Evolutionary conservation across 768 basidiomycete species (phyloP).

Genomic region (Rickenella mellea): DNA sequence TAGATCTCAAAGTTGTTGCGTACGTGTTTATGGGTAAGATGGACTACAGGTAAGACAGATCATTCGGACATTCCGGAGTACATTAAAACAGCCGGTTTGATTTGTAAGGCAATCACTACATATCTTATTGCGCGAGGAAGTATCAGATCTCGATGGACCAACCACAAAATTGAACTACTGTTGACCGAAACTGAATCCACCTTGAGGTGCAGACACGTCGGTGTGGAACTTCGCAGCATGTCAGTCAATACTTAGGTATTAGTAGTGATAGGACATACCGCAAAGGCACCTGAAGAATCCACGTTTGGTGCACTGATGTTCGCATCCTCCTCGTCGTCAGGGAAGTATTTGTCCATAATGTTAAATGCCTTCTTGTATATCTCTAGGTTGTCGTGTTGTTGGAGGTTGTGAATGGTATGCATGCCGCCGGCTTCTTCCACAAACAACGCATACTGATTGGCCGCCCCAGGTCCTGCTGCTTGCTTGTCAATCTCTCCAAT

Average conservation of each 20-base stretch:
- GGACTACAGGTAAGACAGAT: too few species aligned
- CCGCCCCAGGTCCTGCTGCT: slow-evolving; percentile 67
- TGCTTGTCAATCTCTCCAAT: slow-evolving; percentile 94
- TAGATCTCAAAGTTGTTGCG: slow-evolving; percentile 7
- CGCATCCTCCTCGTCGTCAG: slow-evolving; percentile 92
- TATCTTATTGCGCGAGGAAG: too few species aligned
- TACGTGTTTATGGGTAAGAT: too few species aligned
- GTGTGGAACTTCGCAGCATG: slow-evolving; percentile 57
- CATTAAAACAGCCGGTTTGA: too few species aligned
- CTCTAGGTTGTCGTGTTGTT: slow-evolving; percentile 98
- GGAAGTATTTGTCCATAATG: slow-evolving; percentile 98
- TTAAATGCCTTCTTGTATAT: slow-evolving; percentile 99
- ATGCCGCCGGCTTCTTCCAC: slow-evolving; percentile 99
- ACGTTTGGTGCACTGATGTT: slow-evolving; percentile 70
- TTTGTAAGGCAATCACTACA: too few species aligned
- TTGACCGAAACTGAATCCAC: slow-evolving; percentile 92
- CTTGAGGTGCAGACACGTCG: slow-evolving; percentile 81
- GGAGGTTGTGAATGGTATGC: slow-evolving; percentile 97
- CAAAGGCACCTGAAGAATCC: slow-evolving; percentile 64
- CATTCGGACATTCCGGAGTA: too few species aligned
- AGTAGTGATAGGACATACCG: slow-evolving; percentile 35
- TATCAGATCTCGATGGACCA: too few species aligned
- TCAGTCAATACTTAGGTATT: slow-evolving; percentile 4
- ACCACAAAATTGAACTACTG: slow-evolving; percentile 26
- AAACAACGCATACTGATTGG: slow-evolving; percentile 87